Conservation (phyloP, 805 yeast genomes). For the Saturnispora galanensis region DNA sequence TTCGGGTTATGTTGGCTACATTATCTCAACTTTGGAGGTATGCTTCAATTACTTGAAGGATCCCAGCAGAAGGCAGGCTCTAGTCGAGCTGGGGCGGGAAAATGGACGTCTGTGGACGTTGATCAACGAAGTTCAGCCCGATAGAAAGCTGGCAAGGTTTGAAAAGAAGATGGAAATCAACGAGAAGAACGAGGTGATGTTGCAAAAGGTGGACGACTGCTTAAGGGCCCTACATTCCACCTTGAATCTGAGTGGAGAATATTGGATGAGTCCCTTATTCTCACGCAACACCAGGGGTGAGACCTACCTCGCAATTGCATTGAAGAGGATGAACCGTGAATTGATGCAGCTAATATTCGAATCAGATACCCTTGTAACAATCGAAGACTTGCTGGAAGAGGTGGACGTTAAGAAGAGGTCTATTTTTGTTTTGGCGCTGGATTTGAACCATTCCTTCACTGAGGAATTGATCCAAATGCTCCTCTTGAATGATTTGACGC, state of each 20-base stretch:
- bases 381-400: slow-evolving; percentile 64
- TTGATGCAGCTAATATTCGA: slow-evolving; percentile 39
- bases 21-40: slow-evolving; percentile 76
- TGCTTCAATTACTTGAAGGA: slow-evolving; percentile 56
- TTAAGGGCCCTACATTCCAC: too few relatives aligned
- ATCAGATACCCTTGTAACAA: slow-evolving; percentile 39
- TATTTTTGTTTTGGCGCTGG: slow-evolving; percentile 54
- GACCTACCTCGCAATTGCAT: slow-evolving; percentile 57
- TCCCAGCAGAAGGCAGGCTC: slow-evolving; percentile 25
- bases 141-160: not conserved
- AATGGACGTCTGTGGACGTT: slow-evolving; percentile 1
- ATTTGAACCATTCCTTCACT: slow-evolving; percentile 32
- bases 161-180: not conserved
- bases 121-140: not conserved
- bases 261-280: not conserved
- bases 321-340: slow-evolving; percentile 36
- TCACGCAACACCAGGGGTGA: slow-evolving; percentile 33
- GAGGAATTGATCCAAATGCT: slow-evolving; percentile 37
- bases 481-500: slow-evolving; percentile 23
- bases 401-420: slow-evolving; percentile 43
- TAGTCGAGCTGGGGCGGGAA: not conserved
- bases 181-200: not conserved
- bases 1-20: slow-evolving; percentile 42
- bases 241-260: too few relatives aligned
- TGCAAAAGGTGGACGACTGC: not conserved